Conservation (phyloP, 2,329 filamentous ascomycete species). For the Endocalyx cinctus region DNA sequence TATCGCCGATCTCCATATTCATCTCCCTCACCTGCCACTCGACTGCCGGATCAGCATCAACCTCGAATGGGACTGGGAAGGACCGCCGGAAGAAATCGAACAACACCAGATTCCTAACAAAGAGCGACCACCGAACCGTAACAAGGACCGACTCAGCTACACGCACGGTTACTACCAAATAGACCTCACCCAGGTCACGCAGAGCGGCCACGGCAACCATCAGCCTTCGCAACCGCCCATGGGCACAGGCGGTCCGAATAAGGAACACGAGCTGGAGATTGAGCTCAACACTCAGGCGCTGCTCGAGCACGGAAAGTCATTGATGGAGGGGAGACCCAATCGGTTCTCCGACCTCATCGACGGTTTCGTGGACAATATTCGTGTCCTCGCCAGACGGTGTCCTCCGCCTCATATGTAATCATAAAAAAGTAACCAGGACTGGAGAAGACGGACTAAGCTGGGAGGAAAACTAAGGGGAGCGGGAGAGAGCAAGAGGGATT, state of each 20-base stretch:
- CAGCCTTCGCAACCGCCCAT: constrained; percentile 25
- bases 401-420: constrained; percentile 9
- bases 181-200: constrained; percentile 86
- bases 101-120: constrained; percentile 30
- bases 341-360: constrained; percentile 65
- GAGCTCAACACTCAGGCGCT: constrained; percentile 64
- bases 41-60: constrained; percentile 95
- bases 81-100: constrained; percentile 56
- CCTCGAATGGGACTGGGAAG: constrained; percentile 84
- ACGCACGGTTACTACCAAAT: constrained; percentile 82
- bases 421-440: neutral
- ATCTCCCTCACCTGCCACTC: constrained; percentile 70
- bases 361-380: constrained; percentile 70
- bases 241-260: constrained; percentile 45
- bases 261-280: constrained; percentile 78
- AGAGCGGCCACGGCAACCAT: constrained; percentile 30
- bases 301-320: constrained; percentile 59
- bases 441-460: no score
- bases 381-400: constrained; percentile 45
- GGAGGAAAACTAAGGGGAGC: neutral
- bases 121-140: constrained; percentile 54
- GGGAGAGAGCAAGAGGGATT: constrained; percentile 1
- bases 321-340: constrained; percentile 47
- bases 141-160: constrained; percentile 91
- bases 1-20: constrained; percentile 83